Evolutionary conservation across 208 protist species (phyloP), one percentile per base, ranked within the genome.

Genomic region (Trypanosoma brucei): DNA sequence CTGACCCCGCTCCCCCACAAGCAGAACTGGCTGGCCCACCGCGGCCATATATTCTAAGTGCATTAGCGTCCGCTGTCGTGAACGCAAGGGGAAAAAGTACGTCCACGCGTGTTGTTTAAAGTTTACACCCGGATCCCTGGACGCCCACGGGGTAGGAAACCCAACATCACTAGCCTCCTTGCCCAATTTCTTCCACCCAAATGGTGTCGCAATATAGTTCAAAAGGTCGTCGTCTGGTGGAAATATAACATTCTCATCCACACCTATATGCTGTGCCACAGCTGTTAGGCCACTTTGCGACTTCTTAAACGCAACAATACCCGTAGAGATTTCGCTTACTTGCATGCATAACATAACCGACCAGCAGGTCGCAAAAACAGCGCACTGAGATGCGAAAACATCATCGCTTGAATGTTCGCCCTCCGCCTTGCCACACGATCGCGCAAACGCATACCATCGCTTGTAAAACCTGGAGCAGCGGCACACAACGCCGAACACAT

Each of bases 111-210:
- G 70, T 3, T 85, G 70, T 6, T 77, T 55, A 48, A 78, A 44
- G 54, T 63, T n/a, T 30, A 67, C 8, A 31, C 13, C 48, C 31
- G 45, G 33, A 9, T 30, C 22, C 54, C 56, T 54, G 13, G 13
- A 9, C 45, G 11, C 31, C 59, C 68, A 66, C 6, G 40, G 2
- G 35, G n/a, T 37, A 31, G 14, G 7, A 51, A 67, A 63, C 11
- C 70, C 62, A 59, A 78, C 72, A 35, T 75, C 76, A 33, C 50
- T 46, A 37, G 52, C 60, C 2, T 77, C 74, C 54, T 84, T 73
- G 39, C 75, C 75, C 51, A 91, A 70, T n/a, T 74, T 79, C 61
- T 74, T 78, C 88, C 88, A 95, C 2, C 88, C 88, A 36, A 59
- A 44, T 36, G 77, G 76, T 33, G 75, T 82, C 30, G 70, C 55